Base-by-base conservation (phyloP, 1,139 yeast species). In the Arxiozyma bovina region DNA sequence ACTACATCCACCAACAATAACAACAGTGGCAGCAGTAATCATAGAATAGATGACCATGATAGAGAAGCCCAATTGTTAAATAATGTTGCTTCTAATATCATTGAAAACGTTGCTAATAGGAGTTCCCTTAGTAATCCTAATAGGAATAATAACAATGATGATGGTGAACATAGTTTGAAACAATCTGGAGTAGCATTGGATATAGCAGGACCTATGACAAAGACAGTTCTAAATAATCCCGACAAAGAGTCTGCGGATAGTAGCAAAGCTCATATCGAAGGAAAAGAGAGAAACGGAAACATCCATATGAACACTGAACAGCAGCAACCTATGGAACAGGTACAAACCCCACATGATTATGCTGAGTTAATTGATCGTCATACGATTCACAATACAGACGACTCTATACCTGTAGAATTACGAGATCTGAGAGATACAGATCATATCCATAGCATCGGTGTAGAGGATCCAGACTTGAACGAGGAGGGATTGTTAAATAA, bases 91-190 rank as follows among this genome's bases (percentile, higher is more conserved):
- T 59, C 57, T 30, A 54, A 53, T 20, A 56, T 50, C 20, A 54
- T 53, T 7, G 58, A 46, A 18, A 61, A 59, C 43, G 61, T 62
- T 15, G 62, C 23, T 9, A 38, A 43, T 4, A 22, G 20, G 23
- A 18, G 11, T 9, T 51, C 21, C 34, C 40, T 7, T 30, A 30
- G 6, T 38, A 20, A 21, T 34, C 11, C 9, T n/a, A 22, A 34
- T 25, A 42, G 5, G 15, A 73, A 73, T 7, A 73, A 70, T 20
- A 71, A 70, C 8, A 73, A 74, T 21, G 51, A 42, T 34, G 47
- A 30, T 30, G 41, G 20, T 15, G 40, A 44, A 20, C 27, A 17
- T 42, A 38, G 38, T 27, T 46, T 50, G 44, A 50, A 53, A 46
- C 51, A 52, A 46, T 48, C 51, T 27, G 42, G 45, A 21, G 45